Conservation (phyloP, 768 basidiomycete genomes). For the Pleurotus citrinopileatus region DNA sequence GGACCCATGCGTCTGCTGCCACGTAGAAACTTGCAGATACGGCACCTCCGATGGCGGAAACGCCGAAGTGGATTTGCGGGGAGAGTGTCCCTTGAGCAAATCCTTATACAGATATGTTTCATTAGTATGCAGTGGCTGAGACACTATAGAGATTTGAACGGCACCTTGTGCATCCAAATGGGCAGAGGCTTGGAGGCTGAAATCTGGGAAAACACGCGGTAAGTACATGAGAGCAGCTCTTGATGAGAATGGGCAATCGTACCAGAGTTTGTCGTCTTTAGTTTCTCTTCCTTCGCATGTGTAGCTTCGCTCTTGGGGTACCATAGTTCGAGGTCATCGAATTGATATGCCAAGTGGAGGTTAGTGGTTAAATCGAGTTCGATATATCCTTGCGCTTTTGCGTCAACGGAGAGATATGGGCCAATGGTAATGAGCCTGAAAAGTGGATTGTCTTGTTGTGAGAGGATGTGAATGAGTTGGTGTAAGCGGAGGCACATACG, state of each 20-base stretch:
- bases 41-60: background rate
- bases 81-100: constrained; percentile 5
- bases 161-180: background rate
- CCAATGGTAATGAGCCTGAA: constrained; percentile 36
- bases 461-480: background rate
- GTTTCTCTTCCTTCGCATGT: background rate
- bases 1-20: constrained; percentile 1
- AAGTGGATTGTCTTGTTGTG: background rate
- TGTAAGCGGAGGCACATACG: constrained; percentile 19
- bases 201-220: background rate
- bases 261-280: background rate
- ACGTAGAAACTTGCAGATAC: background rate
- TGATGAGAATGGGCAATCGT: background rate
- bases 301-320: background rate
- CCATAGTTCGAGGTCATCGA: constrained; percentile 3
- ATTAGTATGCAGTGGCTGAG: background rate
- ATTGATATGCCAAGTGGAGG: constrained; percentile 27
- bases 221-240: no score
- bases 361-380: constrained; percentile 29
- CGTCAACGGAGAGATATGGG: constrained; percentile 34
- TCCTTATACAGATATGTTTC: background rate
- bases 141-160: background rate
- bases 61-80: constrained; percentile 4
- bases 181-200: constrained; percentile 1
- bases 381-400: constrained; percentile 21